Percentiles rank a stretch among this genome's conserved stretches.
phyloP scores from a whole-genome alignment of 1,139 yeast species.

The Zygotorulaspora mrakii region DNA sequence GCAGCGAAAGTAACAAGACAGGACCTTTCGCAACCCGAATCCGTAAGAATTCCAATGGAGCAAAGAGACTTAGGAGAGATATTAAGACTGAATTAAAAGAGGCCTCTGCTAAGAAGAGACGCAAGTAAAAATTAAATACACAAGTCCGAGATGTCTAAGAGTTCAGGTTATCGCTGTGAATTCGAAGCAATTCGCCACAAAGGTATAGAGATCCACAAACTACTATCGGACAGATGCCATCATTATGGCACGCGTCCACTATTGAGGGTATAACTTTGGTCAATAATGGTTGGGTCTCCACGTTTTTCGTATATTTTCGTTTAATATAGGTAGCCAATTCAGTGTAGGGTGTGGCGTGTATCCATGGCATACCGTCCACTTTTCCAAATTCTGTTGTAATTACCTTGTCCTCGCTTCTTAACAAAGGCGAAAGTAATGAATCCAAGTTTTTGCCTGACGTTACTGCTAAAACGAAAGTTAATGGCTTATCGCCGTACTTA shows the following conservation, averaged over 20 bases:
- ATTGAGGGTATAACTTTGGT: conserved; percentile 17
- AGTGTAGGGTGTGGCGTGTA: conserved; percentile 46
- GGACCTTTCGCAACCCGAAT: too few species aligned
- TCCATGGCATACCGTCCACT: conserved; percentile 95
- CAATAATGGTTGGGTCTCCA: conserved; percentile 20
- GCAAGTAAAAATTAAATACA: too few species aligned
- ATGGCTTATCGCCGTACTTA: conserved; percentile 35
- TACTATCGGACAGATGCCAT: conserved; percentile 43
- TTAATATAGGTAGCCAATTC: conserved; percentile 40
- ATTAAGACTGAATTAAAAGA: background rate
- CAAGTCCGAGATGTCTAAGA: too few species aligned
- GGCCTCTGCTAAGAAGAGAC: too few species aligned
- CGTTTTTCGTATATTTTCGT: conserved; percentile 37
- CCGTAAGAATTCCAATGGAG: too few species aligned
- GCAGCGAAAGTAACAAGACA: too few species aligned
- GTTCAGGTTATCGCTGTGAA: conserved; percentile 26
- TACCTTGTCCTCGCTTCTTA: conserved; percentile 51
- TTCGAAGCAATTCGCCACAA: conserved; percentile 61
- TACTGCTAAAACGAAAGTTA: conserved; percentile 67
- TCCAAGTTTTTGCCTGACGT: conserved; percentile 67
- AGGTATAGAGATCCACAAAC: conserved; percentile 79
- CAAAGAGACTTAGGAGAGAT: background rate
- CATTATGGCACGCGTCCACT: conserved; percentile 7
- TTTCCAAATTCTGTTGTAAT: conserved; percentile 58
- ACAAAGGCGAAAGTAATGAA: conserved; percentile 50